Conservation (phyloP, 495 filamentous ascomycete genomes). For the Penicillium turbatum region DNA sequence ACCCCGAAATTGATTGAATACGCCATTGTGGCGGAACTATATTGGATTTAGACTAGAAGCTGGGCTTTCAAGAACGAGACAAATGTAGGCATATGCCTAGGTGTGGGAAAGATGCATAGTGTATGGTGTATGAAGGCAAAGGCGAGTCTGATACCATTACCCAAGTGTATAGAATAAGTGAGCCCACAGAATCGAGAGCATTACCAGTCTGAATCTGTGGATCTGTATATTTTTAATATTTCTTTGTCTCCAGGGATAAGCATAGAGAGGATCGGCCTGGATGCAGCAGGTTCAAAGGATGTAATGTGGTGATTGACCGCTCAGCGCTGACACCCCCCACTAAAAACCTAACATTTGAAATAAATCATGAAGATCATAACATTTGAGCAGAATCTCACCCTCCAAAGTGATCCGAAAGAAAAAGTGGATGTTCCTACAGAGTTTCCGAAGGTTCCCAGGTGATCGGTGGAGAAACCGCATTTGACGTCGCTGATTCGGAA, state of each 20-base stretch:
- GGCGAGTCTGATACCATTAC: too few relatives aligned
- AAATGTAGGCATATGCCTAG: not conserved
- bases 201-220: not conserved
- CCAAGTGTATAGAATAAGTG: not conserved
- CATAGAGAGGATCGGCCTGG: not conserved
- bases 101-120: not conserved
- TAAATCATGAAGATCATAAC: not conserved
- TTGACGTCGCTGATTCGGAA: conserved; percentile 37
- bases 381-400: not conserved
- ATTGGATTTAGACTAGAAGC: not conserved
- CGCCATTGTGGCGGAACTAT: conserved; percentile 1
- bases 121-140: not conserved
- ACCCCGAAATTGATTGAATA: not conserved
- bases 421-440: conserved; percentile 24
- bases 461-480: conserved; percentile 40
- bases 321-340: conserved; percentile 1
- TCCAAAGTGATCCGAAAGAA: not conserved
- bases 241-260: not conserved
- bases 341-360: not conserved
- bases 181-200: not conserved
- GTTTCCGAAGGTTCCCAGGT: conserved; percentile 30
- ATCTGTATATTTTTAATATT: not conserved
- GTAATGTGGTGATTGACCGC: conserved; percentile 6
- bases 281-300: conserved; percentile 6
- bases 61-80: not conserved